Percentiles rank a stretch among this genome's conserved stretches.
phyloP scores from a whole-genome alignment of 75 land plant genomes.

The Chamaecyparis obtusa region DNA sequence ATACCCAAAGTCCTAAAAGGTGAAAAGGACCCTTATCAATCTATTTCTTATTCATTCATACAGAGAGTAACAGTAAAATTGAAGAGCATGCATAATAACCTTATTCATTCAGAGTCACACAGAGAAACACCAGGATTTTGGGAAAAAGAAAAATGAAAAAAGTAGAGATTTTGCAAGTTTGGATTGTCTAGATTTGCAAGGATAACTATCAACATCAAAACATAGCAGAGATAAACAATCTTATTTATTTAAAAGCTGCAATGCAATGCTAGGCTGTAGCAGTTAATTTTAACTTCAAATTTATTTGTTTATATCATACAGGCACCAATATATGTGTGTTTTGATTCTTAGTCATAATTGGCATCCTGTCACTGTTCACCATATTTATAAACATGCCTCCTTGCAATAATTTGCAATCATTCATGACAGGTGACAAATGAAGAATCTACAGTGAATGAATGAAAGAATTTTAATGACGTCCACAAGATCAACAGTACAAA shows the following conservation, averaged over 20 bases:
- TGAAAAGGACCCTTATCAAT: not conserved
- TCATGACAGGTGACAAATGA: not conserved
- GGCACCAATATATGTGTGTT: too few species aligned
- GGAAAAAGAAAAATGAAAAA: not conserved
- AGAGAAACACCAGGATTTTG: not conserved
- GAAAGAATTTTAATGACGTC: too few species aligned
- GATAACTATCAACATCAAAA: not conserved
- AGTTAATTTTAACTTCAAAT: not conserved
- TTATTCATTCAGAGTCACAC: too few species aligned
- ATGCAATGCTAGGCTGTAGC: not conserved
- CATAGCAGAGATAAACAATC: not conserved
- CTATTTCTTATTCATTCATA: not conserved
- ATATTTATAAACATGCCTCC: not conserved
- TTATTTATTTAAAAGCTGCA: not conserved
- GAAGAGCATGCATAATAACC: not conserved
- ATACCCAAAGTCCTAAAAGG: not conserved
- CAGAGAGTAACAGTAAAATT: not conserved
- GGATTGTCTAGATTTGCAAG: not conserved
- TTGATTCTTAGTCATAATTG: not conserved
- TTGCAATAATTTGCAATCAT: not conserved
- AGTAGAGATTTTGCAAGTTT: not conserved
- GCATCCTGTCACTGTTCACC: not conserved
- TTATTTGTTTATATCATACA: not conserved
- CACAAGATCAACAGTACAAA: too few species aligned
- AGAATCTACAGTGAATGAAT: not conserved